A percentile compares a stretch with the other conserved stretches of the same genome.
phyloP scores from a whole-genome alignment of 2,329 filamentous ascomycete genomes.

The Pseudogymnoascus sp. region DNA sequence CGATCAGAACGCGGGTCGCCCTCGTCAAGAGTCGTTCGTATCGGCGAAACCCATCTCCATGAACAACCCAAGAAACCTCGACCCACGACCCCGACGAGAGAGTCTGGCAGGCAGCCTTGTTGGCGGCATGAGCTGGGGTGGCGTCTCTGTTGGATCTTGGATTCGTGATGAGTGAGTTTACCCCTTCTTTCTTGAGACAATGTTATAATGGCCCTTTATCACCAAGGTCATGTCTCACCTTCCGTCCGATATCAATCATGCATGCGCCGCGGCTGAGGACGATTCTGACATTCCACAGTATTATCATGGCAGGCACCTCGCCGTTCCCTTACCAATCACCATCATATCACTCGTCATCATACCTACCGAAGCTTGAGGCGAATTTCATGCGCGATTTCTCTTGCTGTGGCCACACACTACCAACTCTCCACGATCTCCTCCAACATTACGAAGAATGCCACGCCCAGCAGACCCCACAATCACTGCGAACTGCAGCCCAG shows the following conservation, averaged over 20 bases:
- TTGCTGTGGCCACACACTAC: conserved; percentile 83
- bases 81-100: conserved; percentile 52
- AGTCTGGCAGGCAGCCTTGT: conserved; percentile 57
- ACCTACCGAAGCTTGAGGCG: conserved; percentile 90
- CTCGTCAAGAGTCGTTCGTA: conserved; percentile 57
- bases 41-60: conserved; percentile 61
- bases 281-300: conserved; percentile 45
- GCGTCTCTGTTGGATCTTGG: conserved; percentile 91
- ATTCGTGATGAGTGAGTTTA: conserved; percentile 90
- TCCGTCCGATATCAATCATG: not conserved
- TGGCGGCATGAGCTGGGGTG: conserved; percentile 94
- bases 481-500: conserved; percentile 33
- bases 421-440: conserved; percentile 86
- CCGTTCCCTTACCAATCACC: conserved; percentile 86
- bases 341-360: conserved; percentile 92
- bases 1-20: conserved; percentile 48
- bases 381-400: conserved; percentile 97
- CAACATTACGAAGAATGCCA: conserved; percentile 97
- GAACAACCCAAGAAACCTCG: conserved; percentile 52
- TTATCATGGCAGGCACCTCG: conserved; percentile 94
- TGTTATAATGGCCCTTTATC: conserved; percentile 5
- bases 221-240: conserved; percentile 5
- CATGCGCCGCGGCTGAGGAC: not conserved
- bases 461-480: conserved; percentile 57
- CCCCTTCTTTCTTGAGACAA: conserved; percentile 8